Percentiles rank a stretch among this genome's conserved stretches.
Conservation (phyloP, 345 rosid species). For the Cardiospermum halicacabum region DNA sequence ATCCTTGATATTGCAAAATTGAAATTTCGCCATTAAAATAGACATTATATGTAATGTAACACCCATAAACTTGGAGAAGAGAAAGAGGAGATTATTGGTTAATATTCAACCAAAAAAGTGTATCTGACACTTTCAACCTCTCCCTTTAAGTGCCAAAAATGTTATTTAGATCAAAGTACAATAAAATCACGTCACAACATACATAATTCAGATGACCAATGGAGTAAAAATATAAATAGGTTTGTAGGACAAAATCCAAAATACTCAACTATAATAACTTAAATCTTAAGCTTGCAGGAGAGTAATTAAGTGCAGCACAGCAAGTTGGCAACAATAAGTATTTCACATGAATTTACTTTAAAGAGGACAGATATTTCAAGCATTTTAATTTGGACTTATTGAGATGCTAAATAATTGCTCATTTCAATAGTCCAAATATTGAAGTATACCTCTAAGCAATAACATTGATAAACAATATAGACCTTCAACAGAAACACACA, state of each 20-base stretch:
- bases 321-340: background rate
- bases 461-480: background rate
- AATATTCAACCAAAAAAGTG: background rate
- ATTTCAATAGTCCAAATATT: background rate
- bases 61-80: background rate
- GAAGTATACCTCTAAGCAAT: background rate
- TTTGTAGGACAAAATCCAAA: background rate
- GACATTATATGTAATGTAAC: background rate
- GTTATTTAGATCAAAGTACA: background rate
- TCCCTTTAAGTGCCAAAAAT: background rate
- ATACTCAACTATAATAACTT: background rate
- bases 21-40: background rate
- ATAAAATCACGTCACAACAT: background rate
- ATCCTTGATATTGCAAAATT: background rate
- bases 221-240: background rate
- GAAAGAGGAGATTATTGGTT: background rate
- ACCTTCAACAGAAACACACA: slow-evolving; percentile 6
- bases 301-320: too few species aligned
- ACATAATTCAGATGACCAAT: background rate
- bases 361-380: background rate
- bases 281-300: background rate
- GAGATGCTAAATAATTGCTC: background rate
- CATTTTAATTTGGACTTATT: background rate
- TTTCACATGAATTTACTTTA: background rate
- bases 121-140: background rate